Evolutionary conservation across 1,284 basidiomycete species (phyloP).

Genomic region (Exobasidium rhododendri): DNA sequence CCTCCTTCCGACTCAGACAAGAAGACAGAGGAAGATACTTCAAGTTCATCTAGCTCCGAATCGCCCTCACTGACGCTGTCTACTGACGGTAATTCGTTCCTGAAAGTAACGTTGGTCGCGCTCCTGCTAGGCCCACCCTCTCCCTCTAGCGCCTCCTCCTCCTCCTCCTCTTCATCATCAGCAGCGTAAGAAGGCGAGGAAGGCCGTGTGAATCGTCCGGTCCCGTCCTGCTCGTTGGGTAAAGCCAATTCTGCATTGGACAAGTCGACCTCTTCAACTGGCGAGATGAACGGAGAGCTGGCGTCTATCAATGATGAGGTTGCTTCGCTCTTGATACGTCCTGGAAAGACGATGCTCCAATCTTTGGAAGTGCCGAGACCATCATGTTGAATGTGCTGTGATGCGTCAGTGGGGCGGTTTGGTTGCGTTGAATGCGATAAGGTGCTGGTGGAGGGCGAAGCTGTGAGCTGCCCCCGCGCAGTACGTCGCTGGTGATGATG

Average conservation of each 20-base stretch:
- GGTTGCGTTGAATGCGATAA: neutral
- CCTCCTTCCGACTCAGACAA: slow-evolving; percentile 1
- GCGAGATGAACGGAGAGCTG: neutral
- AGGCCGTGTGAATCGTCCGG: slow-evolving; percentile 5
- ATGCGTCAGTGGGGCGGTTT: neutral
- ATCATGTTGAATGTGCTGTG: neutral
- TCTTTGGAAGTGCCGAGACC: neutral
- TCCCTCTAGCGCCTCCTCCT: neutral
- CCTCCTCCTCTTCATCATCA: slow-evolving; percentile 11
- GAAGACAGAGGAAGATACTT: neutral
- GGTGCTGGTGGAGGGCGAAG: slow-evolving; percentile 2
- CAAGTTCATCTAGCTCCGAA: neutral
- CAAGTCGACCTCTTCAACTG: neutral
- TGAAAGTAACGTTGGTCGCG: neutral
- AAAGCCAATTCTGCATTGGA: slow-evolving; percentile 5
- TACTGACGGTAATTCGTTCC: neutral
- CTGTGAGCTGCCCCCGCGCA: neutral
- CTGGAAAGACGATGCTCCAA: slow-evolving; percentile 14
- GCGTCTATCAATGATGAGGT: neutral
- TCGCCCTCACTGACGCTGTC: neutral
- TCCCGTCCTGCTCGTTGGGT: neutral
- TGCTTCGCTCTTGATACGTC: neutral
- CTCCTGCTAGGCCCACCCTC: neutral
- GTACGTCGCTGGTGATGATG: slow-evolving; percentile 7
- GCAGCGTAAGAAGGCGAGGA: slow-evolving; percentile 4